These are phyloP conservation scores for Saitoella complicata DNA, from an alignment of 805 yeast genomes.

Conservation along the genomic window DNA sequence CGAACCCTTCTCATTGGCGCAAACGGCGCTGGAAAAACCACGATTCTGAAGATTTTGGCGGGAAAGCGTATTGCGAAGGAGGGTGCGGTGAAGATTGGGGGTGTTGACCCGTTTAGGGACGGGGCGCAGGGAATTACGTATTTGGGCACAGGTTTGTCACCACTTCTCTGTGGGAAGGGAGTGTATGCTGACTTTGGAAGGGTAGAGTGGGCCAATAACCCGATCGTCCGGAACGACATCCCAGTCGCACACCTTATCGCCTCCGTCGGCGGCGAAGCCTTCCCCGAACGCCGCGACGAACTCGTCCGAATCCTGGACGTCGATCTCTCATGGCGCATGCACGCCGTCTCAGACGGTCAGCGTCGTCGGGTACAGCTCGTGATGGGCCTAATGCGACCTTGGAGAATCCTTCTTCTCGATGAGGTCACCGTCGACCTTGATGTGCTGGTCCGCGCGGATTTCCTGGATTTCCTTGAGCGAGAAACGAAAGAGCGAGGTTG, in stretches of 20 bases:
- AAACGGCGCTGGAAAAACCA: conserved; percentile 48
- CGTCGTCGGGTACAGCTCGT: conserved; percentile 83
- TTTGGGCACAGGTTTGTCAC: conserved; percentile 46
- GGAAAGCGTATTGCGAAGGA: conserved; percentile 74
- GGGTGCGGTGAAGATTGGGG: conserved; percentile 60
- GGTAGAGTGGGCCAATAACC: conserved; percentile 86
- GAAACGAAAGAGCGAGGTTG: conserved; percentile 60
- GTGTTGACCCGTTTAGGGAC: conserved; percentile 74
- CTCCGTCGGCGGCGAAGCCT: conserved; percentile 70
- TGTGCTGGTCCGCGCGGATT: conserved; percentile 68
- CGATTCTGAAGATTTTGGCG: conserved; percentile 66
- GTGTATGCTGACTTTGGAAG: background rate
- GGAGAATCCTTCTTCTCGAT: conserved; percentile 75
- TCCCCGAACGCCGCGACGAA: conserved; percentile 57
- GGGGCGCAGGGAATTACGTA: conserved; percentile 41
- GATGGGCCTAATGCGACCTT: conserved; percentile 85
- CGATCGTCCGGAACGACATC: conserved; percentile 77
- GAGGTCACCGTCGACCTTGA: conserved; percentile 96
- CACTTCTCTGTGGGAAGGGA: background rate
- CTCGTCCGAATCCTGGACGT: conserved; percentile 68
- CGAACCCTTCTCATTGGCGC: conserved; percentile 78
- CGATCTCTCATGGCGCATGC: conserved; percentile 84
- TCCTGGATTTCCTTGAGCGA: conserved; percentile 50
- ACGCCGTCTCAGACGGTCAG: conserved; percentile 83
- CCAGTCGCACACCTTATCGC: conserved; percentile 65